A percentile compares a stretch with the other conserved stretches of the same genome.
Evolutionary conservation across 2,329 filamentous ascomycete genomes (phyloP).

Genomic region (Cladobotryum protrusum): DNA sequence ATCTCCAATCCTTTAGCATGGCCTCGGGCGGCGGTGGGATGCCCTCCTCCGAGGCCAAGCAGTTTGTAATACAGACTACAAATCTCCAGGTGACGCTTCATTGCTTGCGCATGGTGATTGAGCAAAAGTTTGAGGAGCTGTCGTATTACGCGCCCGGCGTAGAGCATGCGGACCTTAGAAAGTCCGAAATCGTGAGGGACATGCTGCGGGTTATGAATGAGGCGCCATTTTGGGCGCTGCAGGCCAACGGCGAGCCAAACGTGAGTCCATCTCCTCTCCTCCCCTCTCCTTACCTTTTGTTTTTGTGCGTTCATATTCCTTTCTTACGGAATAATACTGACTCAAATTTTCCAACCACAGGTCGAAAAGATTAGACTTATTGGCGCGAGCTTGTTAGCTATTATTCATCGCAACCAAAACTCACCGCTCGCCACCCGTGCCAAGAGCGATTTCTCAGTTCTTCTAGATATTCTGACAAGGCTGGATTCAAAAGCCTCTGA

Average conservation of each 20-base stretch:
- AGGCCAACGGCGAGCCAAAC: constrained; percentile 35
- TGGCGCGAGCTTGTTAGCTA: constrained; percentile 32
- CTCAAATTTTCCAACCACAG: constrained; percentile 15
- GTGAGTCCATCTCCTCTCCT: constrained; percentile 19
- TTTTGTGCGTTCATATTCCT: not conserved
- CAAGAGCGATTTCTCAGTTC: constrained; percentile 31
- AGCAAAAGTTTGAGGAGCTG: constrained; percentile 29
- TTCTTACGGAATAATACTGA: not conserved
- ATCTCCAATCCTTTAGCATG: constrained; percentile 26
- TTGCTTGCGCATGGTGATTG: constrained; percentile 36
- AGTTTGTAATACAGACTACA: constrained; percentile 33
- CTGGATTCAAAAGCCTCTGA: constrained; percentile 39
- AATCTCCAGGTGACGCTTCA: constrained; percentile 36
- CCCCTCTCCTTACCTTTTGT: not conserved
- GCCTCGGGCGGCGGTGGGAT: constrained; percentile 12
- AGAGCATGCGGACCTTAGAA: constrained; percentile 28
- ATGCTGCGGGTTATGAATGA: constrained; percentile 35
- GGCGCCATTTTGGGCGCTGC: constrained; percentile 36
- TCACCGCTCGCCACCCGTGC: constrained; percentile 33
- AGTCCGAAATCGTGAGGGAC: constrained; percentile 38
- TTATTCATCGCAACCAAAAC: constrained; percentile 31
- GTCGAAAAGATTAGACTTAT: constrained; percentile 36
- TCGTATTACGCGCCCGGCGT: constrained; percentile 24
- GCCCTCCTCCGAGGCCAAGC: constrained; percentile 19
- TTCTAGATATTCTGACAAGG: constrained; percentile 35